Evolutionary conservation across 345 rosid species (phyloP), one percentile per base, ranked within the genome.

Genomic region (Trapa bicornis): DNA sequence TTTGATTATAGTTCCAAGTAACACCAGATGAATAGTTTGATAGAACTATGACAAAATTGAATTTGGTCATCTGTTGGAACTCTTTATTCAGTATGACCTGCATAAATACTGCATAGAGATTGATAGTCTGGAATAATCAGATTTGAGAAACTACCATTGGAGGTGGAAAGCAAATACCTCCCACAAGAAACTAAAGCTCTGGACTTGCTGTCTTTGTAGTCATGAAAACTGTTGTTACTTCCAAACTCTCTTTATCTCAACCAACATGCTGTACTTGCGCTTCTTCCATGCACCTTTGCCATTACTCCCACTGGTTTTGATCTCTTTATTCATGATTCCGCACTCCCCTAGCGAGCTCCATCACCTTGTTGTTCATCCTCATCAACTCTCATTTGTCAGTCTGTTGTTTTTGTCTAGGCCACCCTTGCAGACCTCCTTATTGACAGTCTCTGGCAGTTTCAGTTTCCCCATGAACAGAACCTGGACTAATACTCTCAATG

Each of bases 181-280:
- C 29, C 29, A 22, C 29, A 22, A 22, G 60, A n/a, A n/a, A 54
- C 35, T 2, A 6, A 0, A 3, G 60, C 33, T 54, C 35, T 7
- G 37, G 38, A 32, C 0, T 29, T 58, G 35, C 38, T 35, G 16
- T 58, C 63, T 29, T 29, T 73, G 47, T 73, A 78, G 43, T 87
- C 86, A 72, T 78, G 73, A 39, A 76, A 61, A 56, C 74, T 80
- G 68, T 62, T 79, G 67, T 69, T 58, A 86, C 98, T 88, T 37
- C 98, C 96, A 37, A 90, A 80, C 68, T 90, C 96, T 93, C 84
- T 93, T 93, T 84, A 93, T 81, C 64, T 81, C 82, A 68, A 65
- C 78, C 97, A 96, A 93, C 73, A 85, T 69, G 72, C 83, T 84
- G 63, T 37, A 47, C 70, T 84, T 91, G 65, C 68, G 79, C 48